Evolutionary conservation across 106 monocot genomes (phyloP).

Genomic region (Dioscorea alata): DNA sequence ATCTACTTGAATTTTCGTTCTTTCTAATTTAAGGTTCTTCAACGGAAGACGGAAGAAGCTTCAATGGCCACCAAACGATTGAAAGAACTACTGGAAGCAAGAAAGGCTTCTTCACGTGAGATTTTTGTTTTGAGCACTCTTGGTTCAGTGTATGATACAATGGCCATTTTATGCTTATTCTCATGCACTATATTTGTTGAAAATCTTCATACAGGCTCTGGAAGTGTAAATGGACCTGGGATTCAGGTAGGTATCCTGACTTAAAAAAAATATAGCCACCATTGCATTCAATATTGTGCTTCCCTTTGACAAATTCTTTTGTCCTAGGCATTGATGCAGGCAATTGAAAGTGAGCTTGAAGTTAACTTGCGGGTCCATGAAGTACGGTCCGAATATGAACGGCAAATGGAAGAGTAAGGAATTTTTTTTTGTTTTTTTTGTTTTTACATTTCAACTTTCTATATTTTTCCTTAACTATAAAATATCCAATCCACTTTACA

Average conservation of each 20-base stretch:
- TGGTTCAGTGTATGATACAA: background rate
- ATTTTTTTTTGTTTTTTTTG: background rate
- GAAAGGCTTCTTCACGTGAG: constrained; percentile 67
- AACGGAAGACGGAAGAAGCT: constrained; percentile 97
- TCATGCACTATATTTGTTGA: background rate
- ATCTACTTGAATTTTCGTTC: background rate
- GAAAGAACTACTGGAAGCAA: constrained; percentile 79
- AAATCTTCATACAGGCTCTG: constrained; percentile 17
- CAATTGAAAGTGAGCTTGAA: constrained; percentile 92
- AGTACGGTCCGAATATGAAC: constrained; percentile 82
- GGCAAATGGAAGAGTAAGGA: constrained; percentile 80
- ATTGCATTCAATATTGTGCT: background rate
- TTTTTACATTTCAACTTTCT: background rate
- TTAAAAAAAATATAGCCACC: background rate
- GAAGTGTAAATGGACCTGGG: constrained; percentile 41
- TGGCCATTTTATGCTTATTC: background rate
- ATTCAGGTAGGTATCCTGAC: constrained; percentile 42
- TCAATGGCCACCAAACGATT: constrained; percentile 76
- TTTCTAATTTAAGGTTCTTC: constrained; percentile 60
- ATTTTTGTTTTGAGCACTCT: constrained; percentile 25
- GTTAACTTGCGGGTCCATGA: constrained; percentile 77
- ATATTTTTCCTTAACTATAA: background rate
- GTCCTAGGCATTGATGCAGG: constrained; percentile 63
- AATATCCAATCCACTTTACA: too few relatives aligned
- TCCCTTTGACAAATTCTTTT: background rate